These are phyloP conservation scores for Dissophora ornata DNA, from an alignment of 192 early-diverging fungal species.

Conservation along the genomic window DNA sequence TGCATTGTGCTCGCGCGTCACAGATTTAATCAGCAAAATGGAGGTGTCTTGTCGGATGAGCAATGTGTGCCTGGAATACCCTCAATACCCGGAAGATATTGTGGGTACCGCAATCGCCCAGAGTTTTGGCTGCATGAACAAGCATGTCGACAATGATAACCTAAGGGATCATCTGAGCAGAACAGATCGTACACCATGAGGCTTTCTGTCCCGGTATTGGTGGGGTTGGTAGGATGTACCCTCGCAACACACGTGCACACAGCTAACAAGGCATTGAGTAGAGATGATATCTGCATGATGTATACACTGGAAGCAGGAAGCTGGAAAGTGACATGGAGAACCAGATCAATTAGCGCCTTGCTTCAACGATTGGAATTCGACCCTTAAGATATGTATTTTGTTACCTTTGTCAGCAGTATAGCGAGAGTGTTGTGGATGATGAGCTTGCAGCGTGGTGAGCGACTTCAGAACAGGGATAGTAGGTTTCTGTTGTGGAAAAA, in stretches of 20 bases:
- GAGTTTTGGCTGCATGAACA: background rate
- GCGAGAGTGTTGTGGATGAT: constrained; percentile 3
- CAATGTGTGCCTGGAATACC: constrained; percentile 3
- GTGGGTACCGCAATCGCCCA: background rate
- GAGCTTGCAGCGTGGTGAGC: background rate
- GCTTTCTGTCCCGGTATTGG: background rate
- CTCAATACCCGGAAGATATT: background rate
- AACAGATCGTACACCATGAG: background rate
- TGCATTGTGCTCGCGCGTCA: background rate
- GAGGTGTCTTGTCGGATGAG: background rate
- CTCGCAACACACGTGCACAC: background rate
- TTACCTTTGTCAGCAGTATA: too few species aligned
- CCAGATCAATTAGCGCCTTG: background rate
- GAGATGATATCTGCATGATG: background rate
- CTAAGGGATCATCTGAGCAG: background rate
- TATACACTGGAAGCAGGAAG: background rate
- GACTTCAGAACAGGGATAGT: too few species aligned
- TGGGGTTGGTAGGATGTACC: background rate
- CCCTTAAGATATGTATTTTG: too few species aligned
- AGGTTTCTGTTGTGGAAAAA: too few species aligned
- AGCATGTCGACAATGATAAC: background rate
- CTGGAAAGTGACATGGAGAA: background rate
- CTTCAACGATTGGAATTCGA: too few species aligned
- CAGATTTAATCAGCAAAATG: background rate
- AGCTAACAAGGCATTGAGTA: background rate